Base-by-base conservation (phyloP, 768 basidiomycete species). In the Kwoniella pini region DNA sequence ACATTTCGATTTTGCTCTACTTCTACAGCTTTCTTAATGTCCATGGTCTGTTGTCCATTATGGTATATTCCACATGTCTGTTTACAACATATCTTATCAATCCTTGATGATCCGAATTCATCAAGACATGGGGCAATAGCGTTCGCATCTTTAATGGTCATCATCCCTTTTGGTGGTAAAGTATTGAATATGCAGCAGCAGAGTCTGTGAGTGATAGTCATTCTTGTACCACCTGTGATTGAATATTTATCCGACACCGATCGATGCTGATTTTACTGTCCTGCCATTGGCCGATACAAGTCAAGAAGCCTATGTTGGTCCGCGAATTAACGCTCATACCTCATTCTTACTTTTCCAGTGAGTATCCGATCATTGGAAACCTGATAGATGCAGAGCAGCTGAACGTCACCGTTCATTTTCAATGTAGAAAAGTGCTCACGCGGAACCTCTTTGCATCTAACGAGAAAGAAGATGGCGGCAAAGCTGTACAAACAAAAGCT, bases 61-160 rank as follows among this genome's bases (percentile, higher is more conserved):
- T 65, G 61, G 57, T 74, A 74, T 53, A 30, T 71, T 24, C 72
- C 69, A 0, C 70, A 71, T 51, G 27, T 54, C 19, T 68, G 67
- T 30, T 22, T 69, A 26, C 72, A 74, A 40, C 54, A 69, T 33
- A 53, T 74, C 48, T 51, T 74, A 30, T 12, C 43, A 7, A 36
- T 62, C 15, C 46, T 72, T 24, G 72, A 70, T 52, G 52, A 62
- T 28, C 43, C 26, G 11, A 28, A 24, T 17, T 51, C 59, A 26
- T 11, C 27, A 17, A 57, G 50, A 19, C 24, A 42, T 4, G 44
- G 28, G 3, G 66, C 57, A 0, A n/a, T 62, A 1, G 66, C 66
- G 1, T 70, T 63, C 33, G 71, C 65, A 0, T 50, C 49, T 0
- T 43, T 68, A n/a, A 42, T 68, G 24, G 51, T 70, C 6, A n/a